phyloP scores from a whole-genome alignment of 75 land plant genomes.

The Cryptomeria japonica region DNA sequence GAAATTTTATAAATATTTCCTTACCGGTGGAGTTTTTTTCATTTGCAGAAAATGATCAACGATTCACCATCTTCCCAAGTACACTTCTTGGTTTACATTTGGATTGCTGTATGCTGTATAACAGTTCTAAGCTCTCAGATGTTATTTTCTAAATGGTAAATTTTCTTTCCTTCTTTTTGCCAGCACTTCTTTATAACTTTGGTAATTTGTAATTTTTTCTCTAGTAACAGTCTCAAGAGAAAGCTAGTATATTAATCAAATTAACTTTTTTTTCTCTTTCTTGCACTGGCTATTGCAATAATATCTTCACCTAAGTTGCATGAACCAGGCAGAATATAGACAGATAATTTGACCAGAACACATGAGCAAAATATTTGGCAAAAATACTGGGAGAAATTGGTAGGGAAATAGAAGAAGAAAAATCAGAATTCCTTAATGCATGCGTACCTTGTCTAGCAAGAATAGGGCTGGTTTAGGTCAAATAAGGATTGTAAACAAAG shows the following conservation, averaged over 20 bases:
- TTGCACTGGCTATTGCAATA: not conserved
- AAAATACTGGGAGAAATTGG: not conserved
- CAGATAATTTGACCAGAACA: not conserved
- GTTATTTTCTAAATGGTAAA: constrained; percentile 9
- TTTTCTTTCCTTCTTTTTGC: not conserved
- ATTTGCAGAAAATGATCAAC: constrained; percentile 7
- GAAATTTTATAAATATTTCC: not conserved
- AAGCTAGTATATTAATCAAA: not conserved
- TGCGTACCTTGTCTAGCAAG: not conserved
- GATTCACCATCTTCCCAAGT: constrained; percentile 5
- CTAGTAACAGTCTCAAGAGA: not conserved
- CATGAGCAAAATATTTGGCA: not conserved
- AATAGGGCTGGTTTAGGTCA: not conserved
- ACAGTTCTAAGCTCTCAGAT: constrained; percentile 10
- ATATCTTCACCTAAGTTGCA: not conserved
- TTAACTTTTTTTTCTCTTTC: not conserved
- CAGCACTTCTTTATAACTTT: not conserved
- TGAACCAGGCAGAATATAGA: not conserved
- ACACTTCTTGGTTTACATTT: constrained; percentile 3
- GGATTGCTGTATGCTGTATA: constrained; percentile 11
- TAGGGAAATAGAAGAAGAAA: not conserved
- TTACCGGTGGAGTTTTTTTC: not conserved
- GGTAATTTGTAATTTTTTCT: not conserved
- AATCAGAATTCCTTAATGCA: not conserved
- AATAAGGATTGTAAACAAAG: not conserved